Evolutionary conservation across 768 basidiomycete genomes (phyloP), one percentile per base, ranked within the genome.

Genomic region (Lyophyllum atratum): DNA sequence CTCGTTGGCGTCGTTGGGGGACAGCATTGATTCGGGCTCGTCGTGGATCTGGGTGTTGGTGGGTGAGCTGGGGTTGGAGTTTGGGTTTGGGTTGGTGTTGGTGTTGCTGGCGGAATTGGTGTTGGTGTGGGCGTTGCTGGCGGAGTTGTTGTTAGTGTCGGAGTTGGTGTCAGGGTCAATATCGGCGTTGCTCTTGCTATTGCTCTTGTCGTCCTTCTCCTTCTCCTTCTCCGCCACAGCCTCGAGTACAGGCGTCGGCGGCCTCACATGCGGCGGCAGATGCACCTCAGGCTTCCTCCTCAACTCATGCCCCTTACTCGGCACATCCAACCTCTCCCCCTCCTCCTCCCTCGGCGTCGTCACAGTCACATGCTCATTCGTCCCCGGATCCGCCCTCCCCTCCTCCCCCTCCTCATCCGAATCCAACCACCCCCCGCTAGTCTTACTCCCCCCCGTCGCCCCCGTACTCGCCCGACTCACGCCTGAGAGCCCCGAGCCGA

Each of bases 311-410:
- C 22, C 43, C 43, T 37, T 25, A 4, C 58, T 26, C 15, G 51
- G 55, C 5, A 57, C 40, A 8, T 43, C 40, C 37, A 58, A 34
- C 49, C 48, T 51, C n/a, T 59, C 51, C 17, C 56, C 52, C 15
- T 39, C 54, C 12, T 60, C 58, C 59, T 26, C 69, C 26, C 65
- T 66, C 6, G 72, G 68, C 47, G 64, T 68, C 57, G 59, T 68
- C 14, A 84, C 74, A 22, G 70, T 74, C 55, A 83, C 73, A 52
- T 78, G 71, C 43, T 70, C 68, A 55, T 80, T 80, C 52, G 69
- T 66, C 1, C 74, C 79, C 1, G 76, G 74, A 19, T 53, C 49
- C 1, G 64, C 64, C 8, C 48, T 45, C 48, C 78, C 71, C 43
- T 70, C 68, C 55, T 80, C 80, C 52, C 43, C 50, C n/a, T 33